Evolutionary conservation across 805 yeast species (phyloP), one percentile per base, ranked within the genome.

Genomic region (Candida nemodendra): DNA sequence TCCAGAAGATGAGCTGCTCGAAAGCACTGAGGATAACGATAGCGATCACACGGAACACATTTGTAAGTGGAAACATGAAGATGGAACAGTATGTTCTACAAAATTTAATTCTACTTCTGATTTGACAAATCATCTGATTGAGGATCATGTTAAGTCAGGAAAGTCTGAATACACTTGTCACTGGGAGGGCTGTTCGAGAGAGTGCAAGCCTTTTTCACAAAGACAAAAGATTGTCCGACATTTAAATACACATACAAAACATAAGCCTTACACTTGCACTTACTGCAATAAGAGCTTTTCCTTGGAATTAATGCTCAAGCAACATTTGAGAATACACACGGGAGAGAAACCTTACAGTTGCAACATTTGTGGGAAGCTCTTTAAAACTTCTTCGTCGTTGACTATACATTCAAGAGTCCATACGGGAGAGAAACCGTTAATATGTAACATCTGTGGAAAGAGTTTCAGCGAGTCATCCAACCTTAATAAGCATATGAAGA

Each of bases 271-370:
- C 58, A 68, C 69, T 41, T 93, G 99, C 62, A 53, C 65, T 0
- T 56, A 72, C 0, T 93, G 99, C 59, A 72, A 77, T 2, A 78
- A 81, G 39, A 58, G 69, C 9, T 89, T 91, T 61, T 85, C 95
- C 4, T 86, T 84, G 29, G 86, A 84, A 34, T 67, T 82, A 22
- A 83, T 84, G 72, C 68, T 93, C 30, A 72, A 73, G 29, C 96
- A 88, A 61, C 99, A 93, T 61, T 61, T 74, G 66, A 68, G 96
- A 36, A 79, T 77, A 3, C 98, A 91, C 59, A 79, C 91, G 1
- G 96, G 96, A 2, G 97, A 89, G 52, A 84, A 80, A 54, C 98
- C 98, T 1, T 89, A 72, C 58, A 61, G 60, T 36, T 91, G 99
- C 60, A 66, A 72, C 18, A 56, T 68, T 2, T 91, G 99, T 60